These are phyloP conservation scores for Monsonia emarginata DNA, from an alignment of 441 rosid genomes.

Conservation along the genomic window DNA sequence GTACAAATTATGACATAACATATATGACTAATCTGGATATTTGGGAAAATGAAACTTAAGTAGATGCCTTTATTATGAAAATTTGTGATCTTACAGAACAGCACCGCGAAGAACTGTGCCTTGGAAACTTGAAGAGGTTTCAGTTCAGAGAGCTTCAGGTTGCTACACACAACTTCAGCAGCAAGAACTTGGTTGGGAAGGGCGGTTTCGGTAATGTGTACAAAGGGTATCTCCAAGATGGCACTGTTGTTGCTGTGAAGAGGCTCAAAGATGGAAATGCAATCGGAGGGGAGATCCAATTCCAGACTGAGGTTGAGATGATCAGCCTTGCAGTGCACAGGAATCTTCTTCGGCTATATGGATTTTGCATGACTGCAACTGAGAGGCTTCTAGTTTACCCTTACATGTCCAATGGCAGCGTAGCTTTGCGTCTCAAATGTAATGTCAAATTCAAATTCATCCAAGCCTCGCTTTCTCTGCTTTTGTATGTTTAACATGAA, in stretches of 20 bases:
- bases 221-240: conserved; percentile 72
- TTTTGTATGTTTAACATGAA: neutral
- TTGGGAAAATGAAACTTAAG: neutral
- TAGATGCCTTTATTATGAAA: neutral
- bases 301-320: conserved; percentile 96
- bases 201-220: conserved; percentile 92
- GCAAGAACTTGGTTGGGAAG: conserved; percentile 67
- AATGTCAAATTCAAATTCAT: conserved; percentile 3
- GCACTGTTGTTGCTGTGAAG: conserved; percentile 76
- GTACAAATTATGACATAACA: too few relatives aligned
- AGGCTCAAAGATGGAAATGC: conserved; percentile 82
- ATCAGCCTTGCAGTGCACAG: conserved; percentile 93
- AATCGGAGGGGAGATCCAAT: conserved; percentile 76
- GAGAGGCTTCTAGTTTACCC: conserved; percentile 88
- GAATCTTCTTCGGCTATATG: conserved; percentile 71
- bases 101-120: conserved; percentile 56
- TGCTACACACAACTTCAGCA: conserved; percentile 73
- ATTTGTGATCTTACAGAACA: conserved; percentile 30
- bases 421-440: conserved; percentile 88
- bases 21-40: neutral
- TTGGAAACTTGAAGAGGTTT: conserved; percentile 78
- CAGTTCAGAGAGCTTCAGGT: conserved; percentile 68
- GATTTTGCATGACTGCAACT: conserved; percentile 66
- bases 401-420: conserved; percentile 91
- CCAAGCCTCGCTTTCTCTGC: neutral